Percentiles rank a stretch among this genome's conserved stretches.
phyloP scores from a whole-genome alignment of 2,329 filamentous ascomycete genomes.

The Beauveria varroae region DNA sequence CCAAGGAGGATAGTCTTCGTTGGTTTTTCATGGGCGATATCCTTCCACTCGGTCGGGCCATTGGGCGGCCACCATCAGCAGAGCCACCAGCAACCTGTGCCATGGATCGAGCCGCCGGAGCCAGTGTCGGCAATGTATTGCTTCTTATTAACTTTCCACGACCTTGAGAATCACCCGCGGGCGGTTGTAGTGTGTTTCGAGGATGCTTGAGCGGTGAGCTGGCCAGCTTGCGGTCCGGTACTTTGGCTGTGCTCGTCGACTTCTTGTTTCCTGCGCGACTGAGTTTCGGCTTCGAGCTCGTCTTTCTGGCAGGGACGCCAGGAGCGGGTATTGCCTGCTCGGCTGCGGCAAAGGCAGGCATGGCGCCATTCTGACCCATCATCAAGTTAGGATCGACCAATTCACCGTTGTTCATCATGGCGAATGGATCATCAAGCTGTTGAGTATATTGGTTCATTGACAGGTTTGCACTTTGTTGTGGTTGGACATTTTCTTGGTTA shows the following conservation, averaged over 20 bases:
- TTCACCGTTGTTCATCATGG: constrained; percentile 35
- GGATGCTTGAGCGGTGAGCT: constrained; percentile 46
- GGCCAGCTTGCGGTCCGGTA: constrained; percentile 32
- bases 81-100: constrained; percentile 25
- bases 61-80: constrained; percentile 27
- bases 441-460: constrained; percentile 26
- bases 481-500: constrained; percentile 29
- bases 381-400: constrained; percentile 55
- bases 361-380: constrained; percentile 42
- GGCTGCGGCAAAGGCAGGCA: constrained; percentile 31
- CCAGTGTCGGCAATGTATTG: constrained; percentile 37
- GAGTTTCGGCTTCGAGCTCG: constrained; percentile 18
- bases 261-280: constrained; percentile 37
- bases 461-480: constrained; percentile 11
- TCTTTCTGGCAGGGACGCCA: not conserved
- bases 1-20: constrained; percentile 42
- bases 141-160: constrained; percentile 34
- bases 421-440: constrained; percentile 44
- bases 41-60: constrained; percentile 36
- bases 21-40: constrained; percentile 46
- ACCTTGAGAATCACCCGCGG: constrained; percentile 45
- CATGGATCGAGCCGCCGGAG: constrained; percentile 34
- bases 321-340: constrained; percentile 19
- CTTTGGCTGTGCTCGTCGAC: constrained; percentile 34
- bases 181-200: constrained; percentile 44